A percentile compares a stretch with the other conserved stretches of the same genome.
These are phyloP conservation scores for Corymbia citriodora DNA, from an alignment of 441 rosid genomes.

Conservation along the genomic window DNA sequence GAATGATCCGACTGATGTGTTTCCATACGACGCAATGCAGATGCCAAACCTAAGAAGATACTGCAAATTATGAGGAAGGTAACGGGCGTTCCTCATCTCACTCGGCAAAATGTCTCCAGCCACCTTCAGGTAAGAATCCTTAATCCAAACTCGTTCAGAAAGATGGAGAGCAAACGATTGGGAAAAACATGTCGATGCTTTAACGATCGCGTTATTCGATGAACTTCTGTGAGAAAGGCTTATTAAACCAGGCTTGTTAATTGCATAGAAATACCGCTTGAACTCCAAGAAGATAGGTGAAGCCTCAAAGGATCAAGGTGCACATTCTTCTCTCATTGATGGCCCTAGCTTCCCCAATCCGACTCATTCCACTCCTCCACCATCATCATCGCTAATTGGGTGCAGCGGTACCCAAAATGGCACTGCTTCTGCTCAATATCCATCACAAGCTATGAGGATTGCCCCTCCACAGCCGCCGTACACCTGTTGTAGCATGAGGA, in stretches of 20 bases:
- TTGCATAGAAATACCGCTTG: neutral
- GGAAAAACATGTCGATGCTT: neutral
- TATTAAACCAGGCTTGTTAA: neutral
- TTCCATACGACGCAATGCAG: neutral
- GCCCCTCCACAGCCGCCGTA: neutral
- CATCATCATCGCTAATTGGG: neutral
- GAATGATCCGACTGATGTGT: neutral
- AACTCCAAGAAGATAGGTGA: neutral
- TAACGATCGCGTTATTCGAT: neutral
- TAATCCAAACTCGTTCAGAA: neutral
- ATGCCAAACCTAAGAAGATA: neutral
- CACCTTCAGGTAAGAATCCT: neutral
- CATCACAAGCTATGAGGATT: neutral
- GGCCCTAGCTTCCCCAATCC: neutral
- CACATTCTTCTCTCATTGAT: neutral
- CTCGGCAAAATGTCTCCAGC: neutral
- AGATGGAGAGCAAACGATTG: neutral
- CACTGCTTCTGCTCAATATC: neutral
- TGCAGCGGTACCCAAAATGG: neutral
- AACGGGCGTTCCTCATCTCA: neutral
- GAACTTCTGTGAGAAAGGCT: neutral
- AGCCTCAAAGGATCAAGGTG: neutral
- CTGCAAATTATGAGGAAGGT: neutral
- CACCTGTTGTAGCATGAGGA: neutral
- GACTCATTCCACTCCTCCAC: neutral